Percentiles rank a stretch among this genome's conserved stretches.
Conservation (phyloP, 2,329 filamentous ascomycete genomes). For the Anthostomella pinea region DNA sequence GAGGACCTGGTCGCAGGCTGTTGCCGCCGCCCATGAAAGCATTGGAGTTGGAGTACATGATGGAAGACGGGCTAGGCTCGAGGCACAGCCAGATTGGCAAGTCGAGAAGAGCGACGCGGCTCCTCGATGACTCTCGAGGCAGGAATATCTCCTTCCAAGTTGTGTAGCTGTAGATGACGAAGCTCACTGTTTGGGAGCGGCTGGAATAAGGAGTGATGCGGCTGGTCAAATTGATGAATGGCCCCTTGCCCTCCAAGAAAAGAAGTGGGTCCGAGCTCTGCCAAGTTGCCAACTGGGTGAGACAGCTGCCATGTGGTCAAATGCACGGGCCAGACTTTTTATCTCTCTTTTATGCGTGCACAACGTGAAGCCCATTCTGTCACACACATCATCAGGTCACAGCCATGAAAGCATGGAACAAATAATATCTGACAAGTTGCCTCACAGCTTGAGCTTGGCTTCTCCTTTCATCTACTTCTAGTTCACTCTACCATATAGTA, state of each 20-base stretch:
- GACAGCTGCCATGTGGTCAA: neutral
- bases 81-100: conserved; percentile 7
- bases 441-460: too few relatives aligned
- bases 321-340: neutral
- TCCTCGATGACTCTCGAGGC: conserved; percentile 22
- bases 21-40: conserved; percentile 79
- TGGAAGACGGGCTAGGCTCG: conserved; percentile 7
- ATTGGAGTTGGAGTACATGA: conserved; percentile 89
- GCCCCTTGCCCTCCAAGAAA: too few relatives aligned
- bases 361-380: too few relatives aligned
- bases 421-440: too few relatives aligned
- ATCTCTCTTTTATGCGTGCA: too few relatives aligned
- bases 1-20: conserved; percentile 67
- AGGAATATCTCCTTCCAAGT: conserved; percentile 8
- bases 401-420: too few relatives aligned
- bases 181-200: conserved; percentile 7
- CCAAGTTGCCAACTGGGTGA: neutral
- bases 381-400: too few relatives aligned
- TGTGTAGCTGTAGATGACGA: conserved; percentile 22
- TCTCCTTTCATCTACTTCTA: too few relatives aligned
- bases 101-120: conserved; percentile 22
- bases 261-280: neutral
- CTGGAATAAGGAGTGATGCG: conserved; percentile 13
- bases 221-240: conserved; percentile 18
- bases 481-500: too few relatives aligned